Base-by-base conservation (phyloP, 192 early-diverging fungal species). In the Endogone sp. region DNA sequence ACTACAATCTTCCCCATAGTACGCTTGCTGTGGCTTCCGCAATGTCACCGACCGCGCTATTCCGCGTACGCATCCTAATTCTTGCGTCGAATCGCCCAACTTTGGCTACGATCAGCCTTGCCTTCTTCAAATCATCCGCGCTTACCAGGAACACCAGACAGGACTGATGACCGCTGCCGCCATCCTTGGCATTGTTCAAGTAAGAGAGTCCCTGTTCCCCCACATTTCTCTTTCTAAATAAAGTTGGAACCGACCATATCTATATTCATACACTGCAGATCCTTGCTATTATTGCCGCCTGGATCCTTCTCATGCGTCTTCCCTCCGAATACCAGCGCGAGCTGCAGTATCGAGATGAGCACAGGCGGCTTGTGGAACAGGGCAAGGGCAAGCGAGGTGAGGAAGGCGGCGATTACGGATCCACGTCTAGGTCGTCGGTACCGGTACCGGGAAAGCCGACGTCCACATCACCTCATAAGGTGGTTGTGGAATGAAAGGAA, bases 1-100 rank as follows among this genome's bases (percentile, higher is more conserved):
- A n/a, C n/a, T n/a, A n/a, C n/a, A n/a, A n/a, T n/a, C n/a, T n/a
- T n/a, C n/a, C n/a, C n/a, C n/a, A 49, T 11, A 49, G 26, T 76
- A 76, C 74, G 56, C 56, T 26, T 78, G 76, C 76, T 78, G 76
- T 44, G 76, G 76, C 11, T 62, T 78, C 31, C 56, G 65, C 24
- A 70, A 56, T 62, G 22, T 64, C n/a, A 66, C 74, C 60, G 76
- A 78, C 31, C 73, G 76, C 29, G 76, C 76, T 11, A 68, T 64
- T 27, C 76, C 76, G 44, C 74, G 74, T 24, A 10, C 16, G 22
- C 20, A 23, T 4, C 31, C 60, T 44, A 56, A 77, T 32, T 28
- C 54, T 4, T 78, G 76, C 63, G 22, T 32, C 9, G 27, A 67
- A 57, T 20, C 66, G 25, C 29, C 26, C 3, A 56, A 75, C 59